Base-by-base conservation (phyloP, 331 rosid genomes). In the Rhamnella rubrinervis region DNA sequence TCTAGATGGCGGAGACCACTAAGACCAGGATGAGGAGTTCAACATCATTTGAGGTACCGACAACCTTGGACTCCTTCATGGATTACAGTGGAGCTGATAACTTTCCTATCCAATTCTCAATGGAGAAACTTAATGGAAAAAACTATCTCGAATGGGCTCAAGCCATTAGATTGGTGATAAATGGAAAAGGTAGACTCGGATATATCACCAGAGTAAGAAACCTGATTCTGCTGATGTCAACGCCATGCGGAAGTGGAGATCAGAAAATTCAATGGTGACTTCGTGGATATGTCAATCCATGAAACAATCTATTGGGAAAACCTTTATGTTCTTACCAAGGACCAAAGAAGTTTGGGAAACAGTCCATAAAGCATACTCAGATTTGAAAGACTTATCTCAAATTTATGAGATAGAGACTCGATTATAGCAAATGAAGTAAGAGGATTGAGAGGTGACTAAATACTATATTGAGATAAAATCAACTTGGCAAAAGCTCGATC, bases 261-360 rank as follows among this genome's bases (percentile, higher is more conserved):
- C 44, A 13, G 62, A 67, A 23, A 67, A 67, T 31, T 52, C 62
- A 1, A 13, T 67, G 37, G 12, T 35, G 6, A 52, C 53, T 11
- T 18, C 61, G 0, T 67, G 72, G 72, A 31, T 67, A 1, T 2
- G n/a, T 5, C 15, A 67, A 35, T 67, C 72, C 19, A 67, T 67
- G 51, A 56, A 53, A 13, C 35, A 6, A 0, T 2, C 17, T 7
- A 67, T 67, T 9, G 31, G 50, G 6, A 31, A 53, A 8, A 35
- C 26, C 23, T 37, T 18, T 14, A 3, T 67, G 17, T 67, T 67
- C 10, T 13, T n/a, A 2, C 50, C 71, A 1, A 52, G 52, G 4
- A 15, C 72, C 18, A 35, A 53, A 55, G 72, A 35, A 1, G 38
- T 55, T 1, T 67, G 52, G 63, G 62, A 55, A 2, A 37, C 51